Evolutionary conservation across 75 land plant genomes (phyloP), one percentile per base, ranked within the genome.

Genomic region (Picea glauca): DNA sequence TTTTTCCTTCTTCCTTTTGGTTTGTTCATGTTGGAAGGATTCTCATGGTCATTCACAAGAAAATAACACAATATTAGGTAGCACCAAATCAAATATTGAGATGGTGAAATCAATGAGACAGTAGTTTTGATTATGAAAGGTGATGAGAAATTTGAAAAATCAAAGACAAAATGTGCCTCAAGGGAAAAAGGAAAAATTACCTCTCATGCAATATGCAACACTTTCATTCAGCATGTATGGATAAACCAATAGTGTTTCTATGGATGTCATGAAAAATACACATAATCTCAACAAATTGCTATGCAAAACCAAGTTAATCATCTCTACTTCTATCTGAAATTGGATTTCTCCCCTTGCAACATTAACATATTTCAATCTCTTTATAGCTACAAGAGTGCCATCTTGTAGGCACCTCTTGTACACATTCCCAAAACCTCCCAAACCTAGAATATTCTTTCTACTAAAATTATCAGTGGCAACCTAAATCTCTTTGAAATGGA

Each of bases 211-310:
- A 4, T 94, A 90, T 58, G 96, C 94, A 26, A 94, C 96, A 81
- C 94, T 94, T 38, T 94, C 96, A 83, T 94, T 94, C 0, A 89
- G 82, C 96, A 92, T 94, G 75, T 88, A 92, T 2, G 94, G 96
- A 68, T 92, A 94, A 61, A 94, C 92, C 5, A 94, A 83, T 12
- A 92, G 83, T 77, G 85, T 85, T 61, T 94, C 96, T 35, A 80
- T 81, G 62, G 89, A n/a, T 5, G 96, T 86, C 77, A 84, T 86
- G 74, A 94, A 93, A 79, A 90, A 93, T 13, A 94, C 96, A 70
- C 78, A 84, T 5, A 93, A 81, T 70, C 88, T 84, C 31, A 93
- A 86, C 58, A 93, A 89, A 64, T 93, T 90, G 21, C 92, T 78
- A 65, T 93, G 96, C 6, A 92, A 92, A 26, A 94, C 96, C 30